Percentiles rank a stretch among this genome's conserved stretches.
Conservation (phyloP, 2,329 filamentous ascomycete genomes). For the Xylariales sp. region DNA sequence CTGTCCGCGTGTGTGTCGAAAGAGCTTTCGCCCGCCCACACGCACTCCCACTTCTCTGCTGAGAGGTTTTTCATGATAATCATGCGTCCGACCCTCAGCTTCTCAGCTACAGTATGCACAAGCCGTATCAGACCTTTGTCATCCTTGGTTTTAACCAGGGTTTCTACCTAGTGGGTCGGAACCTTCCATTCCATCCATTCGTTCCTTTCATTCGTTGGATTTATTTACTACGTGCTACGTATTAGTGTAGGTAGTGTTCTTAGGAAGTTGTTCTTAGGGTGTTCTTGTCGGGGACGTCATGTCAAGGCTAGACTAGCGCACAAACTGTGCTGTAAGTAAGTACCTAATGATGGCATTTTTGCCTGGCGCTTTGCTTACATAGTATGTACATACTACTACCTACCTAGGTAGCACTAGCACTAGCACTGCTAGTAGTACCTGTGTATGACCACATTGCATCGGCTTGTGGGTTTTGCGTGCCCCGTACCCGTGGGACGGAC, state of each 20-base stretch:
- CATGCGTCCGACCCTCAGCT: constrained; percentile 26
- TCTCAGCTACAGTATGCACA: constrained; percentile 30
- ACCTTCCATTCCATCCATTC: constrained; percentile 9
- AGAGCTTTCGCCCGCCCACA: neutral
- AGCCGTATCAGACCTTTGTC: constrained; percentile 33
- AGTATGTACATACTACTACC: neutral
- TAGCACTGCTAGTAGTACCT: too few relatives aligned
- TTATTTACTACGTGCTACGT: constrained; percentile 4
- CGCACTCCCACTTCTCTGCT: neutral
- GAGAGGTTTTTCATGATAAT: constrained; percentile 16
- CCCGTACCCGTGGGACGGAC: constrained; percentile 21
- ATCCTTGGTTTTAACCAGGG: constrained; percentile 42
- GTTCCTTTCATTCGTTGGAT: neutral
- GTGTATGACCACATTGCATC: constrained; percentile 4
- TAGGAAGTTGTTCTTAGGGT: too few relatives aligned
- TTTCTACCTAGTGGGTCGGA: constrained; percentile 42
- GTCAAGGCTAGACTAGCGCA: neutral
- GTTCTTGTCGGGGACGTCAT: neutral
- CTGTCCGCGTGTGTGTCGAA: too few relatives aligned
- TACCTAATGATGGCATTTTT: constrained; percentile 4
- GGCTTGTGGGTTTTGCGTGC: constrained; percentile 22
- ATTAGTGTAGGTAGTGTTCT: neutral
- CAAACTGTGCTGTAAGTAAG: constrained; percentile 11
- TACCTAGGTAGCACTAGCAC: too few relatives aligned
- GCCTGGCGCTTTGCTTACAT: constrained; percentile 6